phyloP scores from a whole-genome alignment of 495 filamentous ascomycete species.

The Diplogelasinospora grovesii region DNA sequence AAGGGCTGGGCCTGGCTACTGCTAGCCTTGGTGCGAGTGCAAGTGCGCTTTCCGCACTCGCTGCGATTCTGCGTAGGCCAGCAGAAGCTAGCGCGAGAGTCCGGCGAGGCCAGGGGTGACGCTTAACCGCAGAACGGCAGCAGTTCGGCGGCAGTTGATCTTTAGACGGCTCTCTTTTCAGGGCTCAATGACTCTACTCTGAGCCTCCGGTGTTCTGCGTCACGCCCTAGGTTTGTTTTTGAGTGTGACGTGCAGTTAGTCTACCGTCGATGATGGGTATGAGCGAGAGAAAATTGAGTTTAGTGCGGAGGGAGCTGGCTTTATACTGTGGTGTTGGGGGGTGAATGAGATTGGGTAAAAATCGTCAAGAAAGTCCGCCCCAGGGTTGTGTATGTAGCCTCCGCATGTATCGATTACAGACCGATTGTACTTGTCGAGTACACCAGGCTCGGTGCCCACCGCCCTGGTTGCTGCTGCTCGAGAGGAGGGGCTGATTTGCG shows the following conservation, averaged over 20 bases:
- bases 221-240: constrained; percentile 23
- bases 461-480: too few species aligned
- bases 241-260: constrained; percentile 18
- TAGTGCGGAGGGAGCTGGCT: constrained; percentile 25
- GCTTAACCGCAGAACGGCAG: constrained; percentile 5
- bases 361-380: too few species aligned
- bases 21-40: constrained; percentile 4
- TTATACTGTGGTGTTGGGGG: constrained; percentile 21
- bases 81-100: constrained; percentile 11
- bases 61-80: constrained; percentile 6
- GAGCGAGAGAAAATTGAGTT: constrained; percentile 26
- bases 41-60: neutral
- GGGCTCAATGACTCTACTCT: constrained; percentile 5
- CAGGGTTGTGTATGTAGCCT: too few species aligned
- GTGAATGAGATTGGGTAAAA: constrained; percentile 18
- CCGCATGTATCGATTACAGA: neutral
- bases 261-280: constrained; percentile 15
- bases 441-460: too few species aligned
- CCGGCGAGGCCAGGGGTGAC: constrained; percentile 13
- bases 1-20: constrained; percentile 11
- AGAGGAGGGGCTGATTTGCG: too few species aligned
- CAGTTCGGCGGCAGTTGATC: constrained; percentile 7
- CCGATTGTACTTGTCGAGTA: too few species aligned
- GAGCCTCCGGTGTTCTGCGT: constrained; percentile 4
- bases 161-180: constrained; percentile 5